phyloP scores from a whole-genome alignment of 2,329 filamentous ascomycete species.

The Helminthosporium solani region DNA sequence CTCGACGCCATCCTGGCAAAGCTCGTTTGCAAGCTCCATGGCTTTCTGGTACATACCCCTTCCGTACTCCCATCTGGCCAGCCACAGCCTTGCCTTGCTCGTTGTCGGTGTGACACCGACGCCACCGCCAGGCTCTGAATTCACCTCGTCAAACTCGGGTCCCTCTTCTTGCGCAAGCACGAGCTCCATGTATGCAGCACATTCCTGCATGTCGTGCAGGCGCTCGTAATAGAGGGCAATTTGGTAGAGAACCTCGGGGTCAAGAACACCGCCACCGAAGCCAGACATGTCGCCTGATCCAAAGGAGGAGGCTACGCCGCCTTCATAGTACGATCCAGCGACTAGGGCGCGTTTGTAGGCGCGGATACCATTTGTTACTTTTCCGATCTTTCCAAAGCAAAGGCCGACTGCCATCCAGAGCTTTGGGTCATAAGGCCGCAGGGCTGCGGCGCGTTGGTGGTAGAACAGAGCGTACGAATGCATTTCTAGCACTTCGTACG shows the following conservation, averaged over 20 bases:
- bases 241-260: conserved; percentile 86
- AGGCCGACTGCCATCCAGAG: conserved; percentile 98
- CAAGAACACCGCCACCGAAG: conserved; percentile 62
- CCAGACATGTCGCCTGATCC: conserved; percentile 48
- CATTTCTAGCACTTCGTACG: conserved; percentile 97
- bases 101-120: conserved; percentile 87
- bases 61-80: conserved; percentile 78
- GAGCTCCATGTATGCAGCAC: conserved; percentile 92
- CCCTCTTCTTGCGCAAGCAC: conserved; percentile 91
- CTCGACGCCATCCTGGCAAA: conserved; percentile 94
- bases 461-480: conserved; percentile 97
- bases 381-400: conserved; percentile 86
- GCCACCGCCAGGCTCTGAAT: conserved; percentile 39
- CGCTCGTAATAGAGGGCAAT: conserved; percentile 89
- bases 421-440: conserved; percentile 95
- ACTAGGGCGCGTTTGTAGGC: conserved; percentile 89
- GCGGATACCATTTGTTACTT: conserved; percentile 87
- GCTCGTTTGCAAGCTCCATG: conserved; percentile 79
- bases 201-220: conserved; percentile 73
- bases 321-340: conserved; percentile 83
- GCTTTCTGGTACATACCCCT: conserved; percentile 73
- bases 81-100: conserved; percentile 89
- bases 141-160: conserved; percentile 40
- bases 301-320: conserved; percentile 53
- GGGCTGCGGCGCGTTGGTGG: conserved; percentile 89